Conservation (phyloP, 805 yeast species). For the Metschnikowia peoriensis region DNA sequence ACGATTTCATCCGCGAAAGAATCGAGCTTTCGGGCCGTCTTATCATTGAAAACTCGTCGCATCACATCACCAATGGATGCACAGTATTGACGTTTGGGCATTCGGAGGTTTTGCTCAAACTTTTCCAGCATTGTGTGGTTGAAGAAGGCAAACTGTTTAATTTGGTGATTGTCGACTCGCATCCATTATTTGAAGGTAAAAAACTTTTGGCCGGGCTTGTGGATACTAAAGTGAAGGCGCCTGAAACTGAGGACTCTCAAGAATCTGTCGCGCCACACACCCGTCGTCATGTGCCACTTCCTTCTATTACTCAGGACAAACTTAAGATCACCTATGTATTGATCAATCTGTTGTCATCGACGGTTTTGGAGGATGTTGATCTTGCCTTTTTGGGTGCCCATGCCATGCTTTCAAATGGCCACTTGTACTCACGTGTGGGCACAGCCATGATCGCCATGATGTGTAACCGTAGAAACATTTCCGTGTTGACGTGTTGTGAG, state of each 20-base stretch:
- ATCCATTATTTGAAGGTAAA: constrained; percentile 93
- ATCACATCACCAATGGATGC: constrained; percentile 71
- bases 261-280: constrained; percentile 15
- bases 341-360: constrained; percentile 69
- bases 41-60: constrained; percentile 75
- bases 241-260: constrained; percentile 19
- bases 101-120: constrained; percentile 75
- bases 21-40: constrained; percentile 79
- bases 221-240: constrained; percentile 27
- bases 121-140: constrained; percentile 65
- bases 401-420: constrained; percentile 93
- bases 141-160: constrained; percentile 64
- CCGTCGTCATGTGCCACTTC: constrained; percentile 15
- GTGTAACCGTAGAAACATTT: constrained; percentile 83
- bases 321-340: constrained; percentile 76
- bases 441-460: constrained; percentile 92
- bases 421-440: constrained; percentile 90
- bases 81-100: constrained; percentile 87
- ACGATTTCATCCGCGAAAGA: constrained; percentile 78
- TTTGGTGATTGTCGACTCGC: constrained; percentile 85
- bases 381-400: constrained; percentile 94
- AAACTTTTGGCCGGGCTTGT: constrained; percentile 65
- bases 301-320: constrained; percentile 44
- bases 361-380: constrained; percentile 82
- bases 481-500: constrained; percentile 95